A percentile compares a stretch with the other conserved stretches of the same genome.
Conservation (phyloP, 139 green algal species). For the Asterochloris erici region DNA sequence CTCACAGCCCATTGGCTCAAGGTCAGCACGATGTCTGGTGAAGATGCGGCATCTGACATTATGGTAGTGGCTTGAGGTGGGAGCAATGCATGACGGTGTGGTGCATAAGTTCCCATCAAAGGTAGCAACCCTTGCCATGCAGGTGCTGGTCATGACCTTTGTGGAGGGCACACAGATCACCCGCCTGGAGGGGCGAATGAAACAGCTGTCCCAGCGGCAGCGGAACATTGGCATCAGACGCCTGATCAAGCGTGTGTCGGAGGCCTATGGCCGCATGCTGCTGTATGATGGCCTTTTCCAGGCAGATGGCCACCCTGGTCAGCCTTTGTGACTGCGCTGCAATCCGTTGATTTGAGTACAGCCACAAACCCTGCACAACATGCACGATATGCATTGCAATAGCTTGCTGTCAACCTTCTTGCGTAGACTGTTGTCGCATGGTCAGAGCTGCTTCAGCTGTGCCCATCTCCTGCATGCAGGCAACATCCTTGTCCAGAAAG, state of each 20-base stretch:
- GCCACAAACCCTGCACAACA: too few species aligned
- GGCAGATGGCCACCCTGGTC: constrained; percentile 39
- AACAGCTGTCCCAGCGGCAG: constrained; percentile 26
- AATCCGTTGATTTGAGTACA: too few species aligned
- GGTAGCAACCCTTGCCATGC: neutral
- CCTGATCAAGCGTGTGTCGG: constrained; percentile 60
- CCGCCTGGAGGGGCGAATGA: constrained; percentile 27
- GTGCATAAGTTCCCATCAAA: too few species aligned
- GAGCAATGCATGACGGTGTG: too few species aligned
- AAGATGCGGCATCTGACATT: too few species aligned
- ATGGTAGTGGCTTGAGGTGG: too few species aligned
- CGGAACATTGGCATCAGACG: constrained; percentile 30
- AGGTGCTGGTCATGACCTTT: constrained; percentile 90
- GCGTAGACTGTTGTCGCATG: too few species aligned
- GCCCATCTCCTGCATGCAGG: constrained; percentile 22
- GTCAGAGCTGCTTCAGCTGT: constrained; percentile 9
- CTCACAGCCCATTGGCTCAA: too few species aligned
- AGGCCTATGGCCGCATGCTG: constrained; percentile 95
- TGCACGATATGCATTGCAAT: too few species aligned
- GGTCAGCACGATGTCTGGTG: too few species aligned
- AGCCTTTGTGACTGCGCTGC: constrained; percentile 23
- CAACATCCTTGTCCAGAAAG: constrained; percentile 85
- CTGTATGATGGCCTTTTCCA: constrained; percentile 89
- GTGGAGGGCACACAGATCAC: constrained; percentile 76
- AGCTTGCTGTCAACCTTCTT: too few species aligned